Conservation (phyloP, 83 land plant species). For the Thuja plicata region DNA sequence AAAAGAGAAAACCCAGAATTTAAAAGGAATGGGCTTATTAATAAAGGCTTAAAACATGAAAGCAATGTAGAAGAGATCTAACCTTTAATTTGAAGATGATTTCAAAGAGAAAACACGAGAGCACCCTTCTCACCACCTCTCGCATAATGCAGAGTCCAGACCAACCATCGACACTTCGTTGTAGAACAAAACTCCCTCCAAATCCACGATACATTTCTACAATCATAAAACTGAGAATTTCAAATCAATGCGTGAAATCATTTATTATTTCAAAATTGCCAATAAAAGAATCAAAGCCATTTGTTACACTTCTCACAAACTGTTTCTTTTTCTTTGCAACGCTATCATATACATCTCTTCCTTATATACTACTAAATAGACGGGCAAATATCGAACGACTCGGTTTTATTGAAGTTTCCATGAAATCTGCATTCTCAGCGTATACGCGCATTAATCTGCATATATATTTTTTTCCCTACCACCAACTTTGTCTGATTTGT, state of each 20-base stretch:
- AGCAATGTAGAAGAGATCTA: background rate
- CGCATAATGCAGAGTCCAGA: background rate
- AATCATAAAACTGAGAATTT: background rate
- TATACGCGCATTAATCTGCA: too few species aligned
- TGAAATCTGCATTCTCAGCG: too few species aligned
- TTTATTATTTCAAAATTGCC: background rate
- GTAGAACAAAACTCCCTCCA: background rate
- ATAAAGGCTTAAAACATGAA: background rate
- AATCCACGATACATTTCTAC: background rate
- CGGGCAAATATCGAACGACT: too few species aligned
- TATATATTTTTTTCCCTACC: too few species aligned
- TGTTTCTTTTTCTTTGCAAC: too few species aligned
- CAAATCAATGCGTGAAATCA: background rate
- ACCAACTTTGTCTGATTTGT: too few species aligned
- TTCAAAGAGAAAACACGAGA: background rate
- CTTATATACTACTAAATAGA: too few species aligned
- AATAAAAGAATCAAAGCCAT: background rate
- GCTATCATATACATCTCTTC: too few species aligned
- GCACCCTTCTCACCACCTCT: background rate
- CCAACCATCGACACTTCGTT: background rate
- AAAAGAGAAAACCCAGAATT: too few species aligned
- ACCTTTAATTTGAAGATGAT: background rate
- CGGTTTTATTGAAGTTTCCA: too few species aligned
- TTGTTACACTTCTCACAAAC: too few species aligned
- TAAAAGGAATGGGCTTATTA: too few species aligned